phyloP scores from a whole-genome alignment of 257 asterid genomes.

The Solanum tarijense region DNA sequence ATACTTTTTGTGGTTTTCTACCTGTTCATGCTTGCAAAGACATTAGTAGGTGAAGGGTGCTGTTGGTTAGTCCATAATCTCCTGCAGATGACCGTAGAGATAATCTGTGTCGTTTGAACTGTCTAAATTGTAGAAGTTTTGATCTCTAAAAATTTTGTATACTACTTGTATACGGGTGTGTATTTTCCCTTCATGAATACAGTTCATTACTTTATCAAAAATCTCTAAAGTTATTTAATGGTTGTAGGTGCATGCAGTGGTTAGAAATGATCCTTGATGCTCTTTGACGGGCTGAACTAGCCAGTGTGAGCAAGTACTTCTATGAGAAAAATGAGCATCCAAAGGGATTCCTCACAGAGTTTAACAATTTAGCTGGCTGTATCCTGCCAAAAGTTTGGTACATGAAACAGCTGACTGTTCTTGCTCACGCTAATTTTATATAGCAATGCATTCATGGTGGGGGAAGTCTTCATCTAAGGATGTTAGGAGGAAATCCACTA shows the following conservation, averaged over 20 bases:
- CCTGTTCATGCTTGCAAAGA: background rate
- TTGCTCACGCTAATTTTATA: background rate
- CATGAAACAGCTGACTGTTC: background rate
- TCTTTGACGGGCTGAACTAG: background rate
- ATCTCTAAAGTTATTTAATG: background rate
- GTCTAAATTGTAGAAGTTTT: background rate
- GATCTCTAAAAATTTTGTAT: background rate
- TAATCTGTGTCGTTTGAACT: background rate
- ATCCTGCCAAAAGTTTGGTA: background rate
- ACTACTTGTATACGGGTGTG: background rate
- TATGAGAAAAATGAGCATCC: background rate
- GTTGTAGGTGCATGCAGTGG: background rate
- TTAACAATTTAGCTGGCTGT: background rate
- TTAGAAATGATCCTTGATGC: background rate
- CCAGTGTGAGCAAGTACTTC: background rate
- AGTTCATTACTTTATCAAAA: background rate
- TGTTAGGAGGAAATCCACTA: slow-evolving; percentile 22
- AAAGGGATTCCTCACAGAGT: background rate
- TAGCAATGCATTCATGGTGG: slow-evolving; percentile 45
- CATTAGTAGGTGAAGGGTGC: background rate
- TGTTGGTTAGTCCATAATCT: background rate
- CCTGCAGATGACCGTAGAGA: background rate
- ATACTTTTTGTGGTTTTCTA: background rate
- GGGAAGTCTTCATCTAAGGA: slow-evolving; percentile 34
- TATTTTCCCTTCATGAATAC: background rate